These are phyloP conservation scores for Daldinia decipiens DNA, from an alignment of 495 filamentous ascomycete species.

Conservation along the genomic window DNA sequence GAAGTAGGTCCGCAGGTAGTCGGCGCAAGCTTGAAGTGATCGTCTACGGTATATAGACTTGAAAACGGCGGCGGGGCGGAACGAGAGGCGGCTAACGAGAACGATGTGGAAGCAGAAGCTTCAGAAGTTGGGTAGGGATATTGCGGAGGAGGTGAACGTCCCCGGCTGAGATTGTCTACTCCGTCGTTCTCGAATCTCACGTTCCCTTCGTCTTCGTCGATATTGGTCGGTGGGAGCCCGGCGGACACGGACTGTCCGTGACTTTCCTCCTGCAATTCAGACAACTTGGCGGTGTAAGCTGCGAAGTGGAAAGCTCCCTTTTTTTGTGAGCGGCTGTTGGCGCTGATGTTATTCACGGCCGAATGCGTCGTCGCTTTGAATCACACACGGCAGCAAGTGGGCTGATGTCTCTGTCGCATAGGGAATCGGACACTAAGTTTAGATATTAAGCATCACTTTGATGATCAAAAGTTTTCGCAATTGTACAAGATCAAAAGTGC, in stretches of 20 bases:
- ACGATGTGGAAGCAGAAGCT: slow-evolving; percentile 67
- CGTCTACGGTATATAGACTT: slow-evolving; percentile 57
- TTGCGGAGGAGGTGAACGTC: slow-evolving; percentile 68
- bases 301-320: slow-evolving; percentile 19
- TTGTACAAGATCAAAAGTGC: slow-evolving; percentile 4
- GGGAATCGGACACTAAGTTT: slow-evolving; percentile 10
- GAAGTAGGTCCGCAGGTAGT: slow-evolving; percentile 62
- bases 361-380: slow-evolving; percentile 21
- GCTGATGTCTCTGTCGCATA: slow-evolving; percentile 35
- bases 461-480: slow-evolving; percentile 15
- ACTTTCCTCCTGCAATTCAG: slow-evolving; percentile 68
- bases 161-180: slow-evolving; percentile 53
- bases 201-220: slow-evolving; percentile 40
- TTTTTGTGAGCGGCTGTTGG: slow-evolving; percentile 14
- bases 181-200: slow-evolving; percentile 52
- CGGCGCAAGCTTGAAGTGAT: slow-evolving; percentile 52
- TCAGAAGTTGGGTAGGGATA: slow-evolving; percentile 65
- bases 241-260: slow-evolving; percentile 75
- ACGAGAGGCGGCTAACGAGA: slow-evolving; percentile 38
- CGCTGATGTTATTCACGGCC: slow-evolving; percentile 25
- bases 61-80: slow-evolving; percentile 57
- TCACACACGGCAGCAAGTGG: slow-evolving; percentile 19
- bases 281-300: slow-evolving; percentile 70
- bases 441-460: slow-evolving; percentile 14
- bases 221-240: slow-evolving; percentile 52